These are phyloP conservation scores for Anthracocystis panici-leucophaei DNA, from an alignment of 1,284 basidiomycete genomes.

Conservation along the genomic window DNA sequence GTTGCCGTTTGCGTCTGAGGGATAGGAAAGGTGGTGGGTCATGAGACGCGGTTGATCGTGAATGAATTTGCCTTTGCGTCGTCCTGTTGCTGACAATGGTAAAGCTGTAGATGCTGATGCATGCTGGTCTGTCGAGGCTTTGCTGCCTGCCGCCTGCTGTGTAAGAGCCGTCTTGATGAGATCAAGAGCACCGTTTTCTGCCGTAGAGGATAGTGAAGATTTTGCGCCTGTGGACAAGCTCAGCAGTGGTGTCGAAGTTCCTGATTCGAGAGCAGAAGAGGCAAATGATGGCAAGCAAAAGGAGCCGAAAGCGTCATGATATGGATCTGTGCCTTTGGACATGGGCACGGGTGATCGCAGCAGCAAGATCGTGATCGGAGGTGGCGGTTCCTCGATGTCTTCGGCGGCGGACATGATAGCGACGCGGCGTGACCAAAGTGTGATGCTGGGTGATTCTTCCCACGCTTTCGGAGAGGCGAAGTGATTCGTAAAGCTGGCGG, in stretches of 20 bases:
- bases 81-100: constrained; percentile 36
- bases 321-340: constrained; percentile 66
- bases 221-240: constrained; percentile 16
- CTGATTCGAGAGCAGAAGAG: constrained; percentile 63
- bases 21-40: constrained; percentile 63
- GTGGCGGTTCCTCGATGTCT: constrained; percentile 47
- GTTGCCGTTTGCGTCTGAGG: constrained; percentile 30
- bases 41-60: constrained; percentile 59
- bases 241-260: constrained; percentile 62
- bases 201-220: constrained; percentile 21
- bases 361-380: constrained; percentile 57
- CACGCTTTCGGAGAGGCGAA: constrained; percentile 9
- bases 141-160: constrained; percentile 30
- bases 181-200: constrained; percentile 31
- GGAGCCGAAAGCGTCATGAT: constrained; percentile 67
- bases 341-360: constrained; percentile 63
- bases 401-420: constrained; percentile 31
- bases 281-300: constrained; percentile 67
- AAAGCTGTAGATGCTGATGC: constrained; percentile 14
- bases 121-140: constrained; percentile 11
- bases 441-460: constrained; percentile 3
- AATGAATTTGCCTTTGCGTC: constrained; percentile 58
- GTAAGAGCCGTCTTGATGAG: constrained; percentile 34
- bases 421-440: not conserved
- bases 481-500: constrained; percentile 1